A percentile compares a stretch with the other conserved stretches of the same genome.
phyloP scores from a whole-genome alignment of 306 rosid genomes.

The Castanopsis chinensis region DNA sequence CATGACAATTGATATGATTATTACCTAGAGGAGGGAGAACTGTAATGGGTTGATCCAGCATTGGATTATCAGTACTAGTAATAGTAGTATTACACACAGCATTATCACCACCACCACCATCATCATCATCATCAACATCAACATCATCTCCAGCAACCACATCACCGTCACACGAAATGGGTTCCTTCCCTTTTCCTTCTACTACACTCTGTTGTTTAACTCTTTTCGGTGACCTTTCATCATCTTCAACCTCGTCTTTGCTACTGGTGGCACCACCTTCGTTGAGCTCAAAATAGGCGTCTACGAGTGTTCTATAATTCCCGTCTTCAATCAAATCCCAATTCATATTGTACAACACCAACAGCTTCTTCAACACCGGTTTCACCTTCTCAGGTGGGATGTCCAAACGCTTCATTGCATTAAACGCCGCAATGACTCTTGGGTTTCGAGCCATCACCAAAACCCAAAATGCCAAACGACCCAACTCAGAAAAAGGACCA shows the following conservation, averaged over 20 bases:
- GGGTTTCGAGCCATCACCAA: constrained; percentile 43
- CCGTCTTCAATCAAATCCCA: constrained; percentile 77
- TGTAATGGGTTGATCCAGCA: no score
- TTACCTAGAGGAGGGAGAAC: no score
- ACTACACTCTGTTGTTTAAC: no score
- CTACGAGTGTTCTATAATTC: constrained; percentile 62
- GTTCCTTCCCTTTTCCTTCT: no score
- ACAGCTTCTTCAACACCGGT: constrained; percentile 46
- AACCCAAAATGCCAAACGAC: neutral
- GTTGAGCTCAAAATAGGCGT: constrained; percentile 63
- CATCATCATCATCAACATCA: no score
- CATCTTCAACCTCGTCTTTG: neutral
- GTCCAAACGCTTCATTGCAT: constrained; percentile 50
- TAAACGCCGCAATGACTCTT: constrained; percentile 40
- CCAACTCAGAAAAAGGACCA: no score
- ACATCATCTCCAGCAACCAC: no score
- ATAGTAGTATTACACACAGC: no score
- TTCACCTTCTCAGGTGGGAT: constrained; percentile 45
- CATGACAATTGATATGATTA: no score
- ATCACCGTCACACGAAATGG: no score
- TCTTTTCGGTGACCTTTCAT: neutral
- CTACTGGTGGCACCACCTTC: neutral
- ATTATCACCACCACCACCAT: no score
- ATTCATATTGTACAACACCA: constrained; percentile 32
- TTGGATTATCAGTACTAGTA: no score